Evolutionary conservation across 2,329 filamentous ascomycete genomes (phyloP).

Genomic region (Aspergillus transmontanensis): DNA sequence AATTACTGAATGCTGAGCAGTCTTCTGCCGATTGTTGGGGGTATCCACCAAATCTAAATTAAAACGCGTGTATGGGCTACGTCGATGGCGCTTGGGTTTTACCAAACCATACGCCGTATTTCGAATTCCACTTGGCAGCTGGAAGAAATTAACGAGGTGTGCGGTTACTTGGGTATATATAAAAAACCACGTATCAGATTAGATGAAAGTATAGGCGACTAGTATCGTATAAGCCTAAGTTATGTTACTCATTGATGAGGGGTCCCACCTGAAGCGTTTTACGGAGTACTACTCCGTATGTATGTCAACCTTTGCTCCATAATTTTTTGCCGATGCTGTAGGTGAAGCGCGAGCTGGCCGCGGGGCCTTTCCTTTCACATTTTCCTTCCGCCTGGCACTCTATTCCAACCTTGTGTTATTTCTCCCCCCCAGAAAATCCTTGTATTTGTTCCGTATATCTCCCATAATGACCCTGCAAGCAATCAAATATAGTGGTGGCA

Average conservation of each 20-base stretch:
- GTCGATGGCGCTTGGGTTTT: no score
- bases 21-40: no score
- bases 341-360: neutral
- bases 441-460: neutral
- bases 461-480: slow-evolving; percentile 58
- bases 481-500: slow-evolving; percentile 60
- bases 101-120: no score
- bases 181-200: neutral
- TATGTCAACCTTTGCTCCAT: no score
- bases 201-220: neutral
- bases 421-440: neutral
- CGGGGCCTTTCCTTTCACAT: neutral
- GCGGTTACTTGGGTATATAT: neutral
- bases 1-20: no score
- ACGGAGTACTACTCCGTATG: no score
- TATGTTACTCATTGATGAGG: neutral
- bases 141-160: no score
- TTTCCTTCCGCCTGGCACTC: neutral
- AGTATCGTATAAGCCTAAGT: neutral
- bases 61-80: no score
- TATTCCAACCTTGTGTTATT: neutral
- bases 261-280: neutral
- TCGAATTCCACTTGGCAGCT: no score
- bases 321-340: no score
- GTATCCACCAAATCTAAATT: no score